Percentiles rank a stretch among this genome's conserved stretches.
These are phyloP conservation scores for Lenwebbia sp. DNA, from an alignment of 345 rosid genomes.

Conservation along the genomic window DNA sequence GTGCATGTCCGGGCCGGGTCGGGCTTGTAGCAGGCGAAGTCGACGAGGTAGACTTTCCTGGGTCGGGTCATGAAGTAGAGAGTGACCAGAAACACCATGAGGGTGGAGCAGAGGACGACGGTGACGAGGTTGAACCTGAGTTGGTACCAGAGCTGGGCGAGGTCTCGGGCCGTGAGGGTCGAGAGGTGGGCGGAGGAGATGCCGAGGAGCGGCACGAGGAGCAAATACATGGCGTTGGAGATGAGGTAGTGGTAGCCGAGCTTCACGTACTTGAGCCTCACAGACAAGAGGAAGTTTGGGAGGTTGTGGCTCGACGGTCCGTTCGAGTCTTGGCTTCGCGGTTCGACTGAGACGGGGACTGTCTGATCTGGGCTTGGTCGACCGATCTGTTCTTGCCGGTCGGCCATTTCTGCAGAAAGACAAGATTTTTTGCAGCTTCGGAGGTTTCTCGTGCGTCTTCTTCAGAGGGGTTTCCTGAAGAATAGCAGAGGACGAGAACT, in stretches of 20 bases:
- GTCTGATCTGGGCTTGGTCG: neutral
- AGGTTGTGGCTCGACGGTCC: neutral
- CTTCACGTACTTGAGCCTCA: conserved; percentile 23
- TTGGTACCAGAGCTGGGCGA: neutral
- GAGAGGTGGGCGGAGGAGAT: conserved; percentile 2
- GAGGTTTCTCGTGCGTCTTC: neutral
- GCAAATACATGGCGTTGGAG: conserved; percentile 14
- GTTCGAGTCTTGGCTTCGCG: neutral
- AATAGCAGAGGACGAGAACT: neutral
- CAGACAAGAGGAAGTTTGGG: conserved; percentile 13
- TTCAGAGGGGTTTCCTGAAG: neutral
- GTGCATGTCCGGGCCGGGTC: conserved; percentile 7
- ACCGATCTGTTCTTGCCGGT: neutral
- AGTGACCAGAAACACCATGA: conserved; percentile 3
- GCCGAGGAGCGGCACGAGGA: conserved; percentile 6
- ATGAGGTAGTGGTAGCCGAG: conserved; percentile 29
- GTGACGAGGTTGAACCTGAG: conserved; percentile 6
- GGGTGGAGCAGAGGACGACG: neutral
- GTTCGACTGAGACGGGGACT: neutral
- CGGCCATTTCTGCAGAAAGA: neutral
- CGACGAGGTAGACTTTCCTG: conserved; percentile 12
- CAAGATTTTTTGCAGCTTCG: neutral
- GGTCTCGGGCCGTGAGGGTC: neutral
- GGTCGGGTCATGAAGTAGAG: conserved; percentile 14
- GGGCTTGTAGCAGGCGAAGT: conserved; percentile 29